phyloP scores from a whole-genome alignment of 345 rosid genomes.

The Gossypium ekmanianum region DNA sequence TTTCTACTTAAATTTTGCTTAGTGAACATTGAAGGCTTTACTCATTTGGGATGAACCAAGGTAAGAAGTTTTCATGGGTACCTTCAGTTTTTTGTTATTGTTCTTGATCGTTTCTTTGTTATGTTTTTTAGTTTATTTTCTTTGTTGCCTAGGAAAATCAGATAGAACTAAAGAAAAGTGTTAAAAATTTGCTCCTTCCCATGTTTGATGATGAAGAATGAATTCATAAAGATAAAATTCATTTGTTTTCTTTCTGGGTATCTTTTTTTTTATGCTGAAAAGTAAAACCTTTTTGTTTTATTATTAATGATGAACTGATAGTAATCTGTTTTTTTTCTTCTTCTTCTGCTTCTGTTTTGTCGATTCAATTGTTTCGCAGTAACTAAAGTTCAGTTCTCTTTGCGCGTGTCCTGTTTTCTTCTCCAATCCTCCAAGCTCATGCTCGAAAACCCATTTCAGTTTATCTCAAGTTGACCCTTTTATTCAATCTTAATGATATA shows the following conservation, averaged over 20 bases:
- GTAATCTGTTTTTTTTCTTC: not conserved
- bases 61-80: not conserved
- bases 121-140: not conserved
- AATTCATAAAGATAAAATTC: not conserved
- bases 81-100: not conserved
- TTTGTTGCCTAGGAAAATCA: not conserved
- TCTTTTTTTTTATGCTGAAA: not conserved
- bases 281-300: not conserved
- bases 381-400: conserved; percentile 41
- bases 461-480: not conserved
- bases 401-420: conserved; percentile 99
- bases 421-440: conserved; percentile 56
- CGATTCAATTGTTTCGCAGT: conserved; percentile 23
- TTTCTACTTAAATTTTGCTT: not conserved
- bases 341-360: not conserved
- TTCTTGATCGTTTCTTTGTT: conserved; percentile 7
- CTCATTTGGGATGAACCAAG: conserved; percentile 1
- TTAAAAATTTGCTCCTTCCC: not conserved
- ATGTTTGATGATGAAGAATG: not conserved
- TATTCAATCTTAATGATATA: not conserved
- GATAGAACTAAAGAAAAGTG: not conserved
- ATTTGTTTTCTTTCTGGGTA: not conserved
- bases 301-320: not conserved
- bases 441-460: not conserved
- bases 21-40: not conserved